Conservation (phyloP, 139 green algal genomes). For the Diplosphaera chodatii region DNA sequence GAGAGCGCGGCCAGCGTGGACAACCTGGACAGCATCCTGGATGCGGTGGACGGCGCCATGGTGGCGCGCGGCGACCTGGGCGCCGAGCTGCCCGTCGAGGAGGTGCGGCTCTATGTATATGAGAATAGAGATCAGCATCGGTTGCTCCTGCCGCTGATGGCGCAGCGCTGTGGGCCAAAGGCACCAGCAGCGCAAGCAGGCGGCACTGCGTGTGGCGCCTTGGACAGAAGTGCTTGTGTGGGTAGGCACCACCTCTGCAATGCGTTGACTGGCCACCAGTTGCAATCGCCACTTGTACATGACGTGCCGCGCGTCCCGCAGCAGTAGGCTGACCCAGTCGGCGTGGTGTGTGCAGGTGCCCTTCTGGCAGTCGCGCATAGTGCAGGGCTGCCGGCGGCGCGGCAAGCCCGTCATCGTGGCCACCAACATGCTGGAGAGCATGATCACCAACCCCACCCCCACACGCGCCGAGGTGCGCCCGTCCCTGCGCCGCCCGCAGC, state of each 20-base stretch:
- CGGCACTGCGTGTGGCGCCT: too few species aligned
- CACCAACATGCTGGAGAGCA: constrained; percentile 80
- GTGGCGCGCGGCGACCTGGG: constrained; percentile 76
- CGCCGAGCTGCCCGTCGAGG: constrained; percentile 73
- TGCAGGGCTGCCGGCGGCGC: constrained; percentile 56
- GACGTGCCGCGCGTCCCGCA: too few species aligned
- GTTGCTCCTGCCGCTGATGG: too few species aligned
- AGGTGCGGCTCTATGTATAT: constrained; percentile 23
- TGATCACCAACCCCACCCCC: constrained; percentile 74
- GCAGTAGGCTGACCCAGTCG: too few species aligned
- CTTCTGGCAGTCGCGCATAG: constrained; percentile 67
- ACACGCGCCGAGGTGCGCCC: constrained; percentile 44
- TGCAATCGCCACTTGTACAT: too few species aligned
- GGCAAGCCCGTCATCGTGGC: constrained; percentile 76
- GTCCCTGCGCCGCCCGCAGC: too few species aligned
- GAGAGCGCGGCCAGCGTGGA: constrained; percentile 66
- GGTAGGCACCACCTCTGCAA: too few species aligned
- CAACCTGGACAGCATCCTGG: constrained; percentile 68
- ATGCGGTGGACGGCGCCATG: constrained; percentile 77
- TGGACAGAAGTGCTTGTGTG: too few species aligned
- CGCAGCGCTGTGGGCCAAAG: too few species aligned
- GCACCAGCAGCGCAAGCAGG: too few species aligned
- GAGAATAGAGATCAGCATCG: too few species aligned
- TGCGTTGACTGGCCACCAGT: too few species aligned
- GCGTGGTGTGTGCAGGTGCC: constrained; percentile 41